Evolutionary conservation across 495 filamentous ascomycete species (phyloP).

Genomic region (Penicillium roqueforti): DNA sequence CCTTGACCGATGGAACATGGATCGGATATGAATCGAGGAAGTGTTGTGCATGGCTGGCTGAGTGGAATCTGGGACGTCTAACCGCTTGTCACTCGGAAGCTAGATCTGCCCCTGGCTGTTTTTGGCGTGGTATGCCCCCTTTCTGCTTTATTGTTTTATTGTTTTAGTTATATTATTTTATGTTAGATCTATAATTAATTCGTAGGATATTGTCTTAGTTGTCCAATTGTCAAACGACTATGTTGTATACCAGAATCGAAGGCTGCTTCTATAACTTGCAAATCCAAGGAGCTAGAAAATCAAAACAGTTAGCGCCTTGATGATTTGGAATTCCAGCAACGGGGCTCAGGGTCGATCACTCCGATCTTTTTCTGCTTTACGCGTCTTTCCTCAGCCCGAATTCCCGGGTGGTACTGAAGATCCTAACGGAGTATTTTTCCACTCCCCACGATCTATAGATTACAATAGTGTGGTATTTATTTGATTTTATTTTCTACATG

Average conservation of each 20-base stretch:
- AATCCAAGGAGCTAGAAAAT: no score
- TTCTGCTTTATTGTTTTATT: not conserved
- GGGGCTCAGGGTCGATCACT: conserved; percentile 34
- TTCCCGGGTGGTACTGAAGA: conserved; percentile 30
- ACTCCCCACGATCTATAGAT: conserved; percentile 10
- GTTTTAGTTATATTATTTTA: not conserved
- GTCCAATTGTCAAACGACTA: no score
- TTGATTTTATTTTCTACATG: conserved; percentile 6
- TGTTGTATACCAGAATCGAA: no score
- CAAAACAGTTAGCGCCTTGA: conserved; percentile 10
- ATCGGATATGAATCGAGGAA: conserved; percentile 18
- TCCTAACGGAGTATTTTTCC: conserved; percentile 23
- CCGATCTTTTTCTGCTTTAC: conserved; percentile 19
- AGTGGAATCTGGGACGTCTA: conserved; percentile 21
- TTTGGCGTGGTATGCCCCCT: conserved; percentile 4
- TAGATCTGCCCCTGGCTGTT: conserved; percentile 23
- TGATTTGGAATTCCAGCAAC: conserved; percentile 34
- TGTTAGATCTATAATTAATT: no score
- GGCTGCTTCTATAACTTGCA: no score
- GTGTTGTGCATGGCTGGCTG: conserved; percentile 37
- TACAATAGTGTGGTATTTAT: conserved; percentile 13
- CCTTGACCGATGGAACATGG: conserved; percentile 13
- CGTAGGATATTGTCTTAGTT: no score
- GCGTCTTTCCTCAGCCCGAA: conserved; percentile 24
- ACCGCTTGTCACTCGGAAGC: conserved; percentile 25